phyloP scores from a whole-genome alignment of 345 rosid species.

The Pistacia vera region DNA sequence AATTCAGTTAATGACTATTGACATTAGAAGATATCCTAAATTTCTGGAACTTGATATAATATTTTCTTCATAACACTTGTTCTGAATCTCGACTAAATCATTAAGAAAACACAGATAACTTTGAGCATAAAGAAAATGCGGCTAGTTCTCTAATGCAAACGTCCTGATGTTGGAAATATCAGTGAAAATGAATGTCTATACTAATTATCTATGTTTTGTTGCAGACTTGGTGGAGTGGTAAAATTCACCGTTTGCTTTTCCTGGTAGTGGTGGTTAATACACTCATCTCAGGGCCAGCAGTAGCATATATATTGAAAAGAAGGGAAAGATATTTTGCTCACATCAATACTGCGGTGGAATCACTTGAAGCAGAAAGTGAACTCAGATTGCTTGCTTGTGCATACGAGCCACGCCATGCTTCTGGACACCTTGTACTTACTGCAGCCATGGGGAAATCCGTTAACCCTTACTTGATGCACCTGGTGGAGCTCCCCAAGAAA shows the following conservation, averaged over 20 bases:
- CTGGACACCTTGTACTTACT: slow-evolving; percentile 51
- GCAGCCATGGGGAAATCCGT: slow-evolving; percentile 56
- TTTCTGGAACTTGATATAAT: too few relatives aligned
- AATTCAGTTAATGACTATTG: too few relatives aligned
- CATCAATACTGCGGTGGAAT: slow-evolving; percentile 47
- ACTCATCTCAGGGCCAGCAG: slow-evolving; percentile 53
- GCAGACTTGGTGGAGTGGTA: slow-evolving; percentile 43
- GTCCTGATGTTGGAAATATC: neutral
- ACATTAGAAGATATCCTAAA: too few relatives aligned
- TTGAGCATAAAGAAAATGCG: too few relatives aligned
- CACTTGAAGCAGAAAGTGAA: slow-evolving; percentile 50
- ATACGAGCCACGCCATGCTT: slow-evolving; percentile 72
- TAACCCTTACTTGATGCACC: slow-evolving; percentile 66
- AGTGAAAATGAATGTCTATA: neutral
- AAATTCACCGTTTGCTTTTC: slow-evolving; percentile 50
- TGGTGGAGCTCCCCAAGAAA: slow-evolving; percentile 75
- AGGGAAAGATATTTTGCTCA: slow-evolving; percentile 46
- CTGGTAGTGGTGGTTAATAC: slow-evolving; percentile 61
- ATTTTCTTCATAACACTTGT: too few relatives aligned
- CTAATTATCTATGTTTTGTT: neutral
- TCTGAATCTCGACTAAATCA: too few relatives aligned
- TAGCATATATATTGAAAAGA: slow-evolving; percentile 42
- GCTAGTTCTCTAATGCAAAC: too few relatives aligned
- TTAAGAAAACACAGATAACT: too few relatives aligned
- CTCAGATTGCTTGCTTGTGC: slow-evolving; percentile 70